These are phyloP conservation scores for Camellia japonica DNA, from an alignment of 148 eudicot genomes.

Conservation along the genomic window DNA sequence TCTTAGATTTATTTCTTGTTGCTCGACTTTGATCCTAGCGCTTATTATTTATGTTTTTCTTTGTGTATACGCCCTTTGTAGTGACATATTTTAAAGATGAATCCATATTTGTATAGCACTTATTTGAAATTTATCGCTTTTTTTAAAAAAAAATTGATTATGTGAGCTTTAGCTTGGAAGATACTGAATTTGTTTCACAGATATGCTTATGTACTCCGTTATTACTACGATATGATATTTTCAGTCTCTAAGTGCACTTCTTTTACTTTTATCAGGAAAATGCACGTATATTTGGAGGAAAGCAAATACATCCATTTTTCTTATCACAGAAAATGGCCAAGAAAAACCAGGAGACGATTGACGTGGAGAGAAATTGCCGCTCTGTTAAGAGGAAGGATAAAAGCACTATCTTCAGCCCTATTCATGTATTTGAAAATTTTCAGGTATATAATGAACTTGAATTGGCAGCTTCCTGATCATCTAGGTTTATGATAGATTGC, in stretches of 20 bases:
- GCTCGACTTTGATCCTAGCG: background rate
- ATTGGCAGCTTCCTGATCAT: background rate
- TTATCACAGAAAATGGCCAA: slow-evolving; percentile 56
- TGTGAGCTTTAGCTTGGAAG: background rate
- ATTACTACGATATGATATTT: background rate
- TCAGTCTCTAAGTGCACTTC: background rate
- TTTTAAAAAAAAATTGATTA: background rate
- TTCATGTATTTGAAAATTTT: slow-evolving; percentile 74
- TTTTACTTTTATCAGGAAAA: slow-evolving; percentile 61
- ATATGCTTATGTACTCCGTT: background rate
- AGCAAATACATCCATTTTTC: slow-evolving; percentile 88
- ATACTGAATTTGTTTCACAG: background rate
- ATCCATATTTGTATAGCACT: background rate
- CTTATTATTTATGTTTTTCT: background rate
- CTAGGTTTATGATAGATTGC: background rate
- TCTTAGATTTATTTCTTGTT: slow-evolving; percentile 1
- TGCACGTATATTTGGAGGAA: slow-evolving; percentile 80
- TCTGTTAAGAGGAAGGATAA: too few relatives aligned
- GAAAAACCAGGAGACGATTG: slow-evolving; percentile 41
- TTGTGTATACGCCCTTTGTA: background rate
- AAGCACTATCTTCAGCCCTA: slow-evolving; percentile 66
- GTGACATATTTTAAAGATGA: background rate
- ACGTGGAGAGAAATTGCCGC: slow-evolving; percentile 37
- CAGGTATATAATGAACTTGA: slow-evolving; percentile 41
- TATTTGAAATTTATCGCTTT: background rate